A percentile compares a stretch with the other conserved stretches of the same genome.
phyloP scores from a whole-genome alignment of 495 filamentous ascomycete species.

The Aspergillus cavernicola region DNA sequence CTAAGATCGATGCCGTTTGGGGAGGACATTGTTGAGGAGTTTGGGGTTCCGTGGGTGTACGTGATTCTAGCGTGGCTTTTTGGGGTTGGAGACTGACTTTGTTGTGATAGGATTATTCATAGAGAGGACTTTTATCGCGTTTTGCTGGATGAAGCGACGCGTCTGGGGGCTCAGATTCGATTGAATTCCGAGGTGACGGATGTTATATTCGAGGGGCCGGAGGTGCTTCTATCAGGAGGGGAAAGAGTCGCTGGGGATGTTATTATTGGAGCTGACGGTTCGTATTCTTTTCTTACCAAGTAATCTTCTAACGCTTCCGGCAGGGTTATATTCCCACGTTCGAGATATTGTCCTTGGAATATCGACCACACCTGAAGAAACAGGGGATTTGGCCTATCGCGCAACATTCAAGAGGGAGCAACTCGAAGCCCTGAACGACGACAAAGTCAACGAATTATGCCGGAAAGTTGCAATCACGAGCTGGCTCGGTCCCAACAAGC shows the following conservation, averaged over 20 bases:
- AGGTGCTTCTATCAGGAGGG: constrained; percentile 4
- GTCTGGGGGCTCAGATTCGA: constrained; percentile 38
- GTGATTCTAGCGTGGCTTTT: no score
- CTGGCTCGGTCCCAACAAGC: constrained; percentile 60
- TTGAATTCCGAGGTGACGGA: neutral
- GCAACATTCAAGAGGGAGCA: constrained; percentile 30
- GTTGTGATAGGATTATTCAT: constrained; percentile 40
- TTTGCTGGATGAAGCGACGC: constrained; percentile 44
- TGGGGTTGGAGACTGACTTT: neutral
- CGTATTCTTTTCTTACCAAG: neutral
- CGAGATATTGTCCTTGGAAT: constrained; percentile 37
- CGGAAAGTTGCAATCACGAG: constrained; percentile 8
- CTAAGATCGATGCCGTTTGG: constrained; percentile 30
- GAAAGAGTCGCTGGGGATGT: constrained; percentile 9
- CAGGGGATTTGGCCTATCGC: constrained; percentile 62
- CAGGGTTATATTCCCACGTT: constrained; percentile 37
- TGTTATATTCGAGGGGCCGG: neutral
- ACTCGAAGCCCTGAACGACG: constrained; percentile 12
- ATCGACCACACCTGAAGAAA: constrained; percentile 39
- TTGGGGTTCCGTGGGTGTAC: constrained; percentile 25
- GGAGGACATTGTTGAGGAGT: constrained; percentile 15
- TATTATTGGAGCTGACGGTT: constrained; percentile 17
- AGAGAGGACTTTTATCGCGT: constrained; percentile 47
- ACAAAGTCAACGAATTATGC: constrained; percentile 10
- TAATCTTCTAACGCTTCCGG: neutral